Conservation (phyloP, 805 yeast genomes). For the Starmerella scarabaei region DNA sequence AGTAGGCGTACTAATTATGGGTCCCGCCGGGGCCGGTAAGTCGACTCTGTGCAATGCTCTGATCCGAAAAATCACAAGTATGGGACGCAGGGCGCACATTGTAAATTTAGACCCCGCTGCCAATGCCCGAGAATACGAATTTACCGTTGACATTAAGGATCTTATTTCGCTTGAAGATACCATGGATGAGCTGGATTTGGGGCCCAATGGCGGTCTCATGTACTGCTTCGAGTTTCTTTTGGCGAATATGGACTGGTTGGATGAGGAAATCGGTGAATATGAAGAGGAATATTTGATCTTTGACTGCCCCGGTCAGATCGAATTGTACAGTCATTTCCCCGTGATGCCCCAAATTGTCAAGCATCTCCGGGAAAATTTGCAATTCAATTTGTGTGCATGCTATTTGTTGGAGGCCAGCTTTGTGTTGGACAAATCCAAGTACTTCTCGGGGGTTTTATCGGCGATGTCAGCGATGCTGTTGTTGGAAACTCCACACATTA, state of each 20-base stretch:
- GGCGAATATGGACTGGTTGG: slow-evolving; percentile 90
- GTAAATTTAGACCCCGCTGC: slow-evolving; percentile 97
- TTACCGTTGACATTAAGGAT: slow-evolving; percentile 84
- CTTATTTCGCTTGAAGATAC: slow-evolving; percentile 83
- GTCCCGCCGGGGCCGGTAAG: slow-evolving; percentile 98
- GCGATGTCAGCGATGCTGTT: slow-evolving; percentile 99
- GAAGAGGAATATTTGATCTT: slow-evolving; percentile 88
- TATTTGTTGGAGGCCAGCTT: slow-evolving; percentile 90
- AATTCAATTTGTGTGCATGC: slow-evolving; percentile 83
- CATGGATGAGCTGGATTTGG: slow-evolving; percentile 84
- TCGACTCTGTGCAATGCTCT: slow-evolving; percentile 85
- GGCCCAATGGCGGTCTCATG: slow-evolving; percentile 89
- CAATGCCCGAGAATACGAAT: slow-evolving; percentile 80
- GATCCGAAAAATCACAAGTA: slow-evolving; percentile 72
- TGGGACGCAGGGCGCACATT: slow-evolving; percentile 87
- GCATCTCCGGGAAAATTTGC: slow-evolving; percentile 66
- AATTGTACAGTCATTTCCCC: slow-evolving; percentile 86
- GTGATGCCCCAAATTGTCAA: slow-evolving; percentile 79
- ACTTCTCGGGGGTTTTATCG: slow-evolving; percentile 85
- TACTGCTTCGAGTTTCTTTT: slow-evolving; percentile 85
- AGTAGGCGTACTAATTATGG: slow-evolving; percentile 85
- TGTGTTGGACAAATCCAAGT: slow-evolving; percentile 78
- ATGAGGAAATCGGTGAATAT: slow-evolving; percentile 90
- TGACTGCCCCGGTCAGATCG: slow-evolving; percentile 97
- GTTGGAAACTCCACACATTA: slow-evolving; percentile 87